Percentiles rank a stretch among this genome's conserved stretches.
phyloP scores from a whole-genome alignment of 495 filamentous ascomycete species.

The Aspergillus campestris region DNA sequence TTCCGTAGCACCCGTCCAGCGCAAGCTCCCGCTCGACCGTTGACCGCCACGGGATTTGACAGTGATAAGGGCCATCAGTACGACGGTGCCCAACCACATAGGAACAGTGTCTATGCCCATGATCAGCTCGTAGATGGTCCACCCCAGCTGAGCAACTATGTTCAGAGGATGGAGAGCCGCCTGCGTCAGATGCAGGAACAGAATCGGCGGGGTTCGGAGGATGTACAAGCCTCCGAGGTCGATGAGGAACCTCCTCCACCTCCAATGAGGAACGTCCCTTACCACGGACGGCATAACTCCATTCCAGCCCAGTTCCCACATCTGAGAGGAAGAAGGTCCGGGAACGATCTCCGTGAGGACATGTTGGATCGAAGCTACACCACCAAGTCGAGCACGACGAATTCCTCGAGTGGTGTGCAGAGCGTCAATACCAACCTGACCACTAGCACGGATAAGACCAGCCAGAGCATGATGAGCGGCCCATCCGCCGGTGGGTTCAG shows the following conservation, averaged over 20 bases:
- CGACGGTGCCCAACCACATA: constrained; percentile 21
- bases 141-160: constrained; percentile 73
- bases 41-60: constrained; percentile 65
- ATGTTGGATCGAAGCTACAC: constrained; percentile 69
- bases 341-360: constrained; percentile 68
- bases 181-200: constrained; percentile 63
- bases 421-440: constrained; percentile 68
- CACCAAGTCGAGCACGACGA: constrained; percentile 77
- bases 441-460: constrained; percentile 65
- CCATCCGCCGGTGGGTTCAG: constrained; percentile 83
- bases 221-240: constrained; percentile 28
- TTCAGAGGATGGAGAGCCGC: constrained; percentile 79
- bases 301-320: constrained; percentile 31
- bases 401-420: constrained; percentile 57
- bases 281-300: constrained; percentile 37
- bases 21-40: constrained; percentile 41
- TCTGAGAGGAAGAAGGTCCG: constrained; percentile 62
- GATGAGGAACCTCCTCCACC: constrained; percentile 51
- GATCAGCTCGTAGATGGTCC: constrained; percentile 48
- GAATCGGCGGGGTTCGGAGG: constrained; percentile 35
- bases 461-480: constrained; percentile 87
- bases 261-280: constrained; percentile 51
- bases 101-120: constrained; percentile 33
- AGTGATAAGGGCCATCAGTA: constrained; percentile 42
- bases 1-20: constrained; percentile 30